Conservation (phyloP, 345 rosid genomes). For the Citrus medica region DNA sequence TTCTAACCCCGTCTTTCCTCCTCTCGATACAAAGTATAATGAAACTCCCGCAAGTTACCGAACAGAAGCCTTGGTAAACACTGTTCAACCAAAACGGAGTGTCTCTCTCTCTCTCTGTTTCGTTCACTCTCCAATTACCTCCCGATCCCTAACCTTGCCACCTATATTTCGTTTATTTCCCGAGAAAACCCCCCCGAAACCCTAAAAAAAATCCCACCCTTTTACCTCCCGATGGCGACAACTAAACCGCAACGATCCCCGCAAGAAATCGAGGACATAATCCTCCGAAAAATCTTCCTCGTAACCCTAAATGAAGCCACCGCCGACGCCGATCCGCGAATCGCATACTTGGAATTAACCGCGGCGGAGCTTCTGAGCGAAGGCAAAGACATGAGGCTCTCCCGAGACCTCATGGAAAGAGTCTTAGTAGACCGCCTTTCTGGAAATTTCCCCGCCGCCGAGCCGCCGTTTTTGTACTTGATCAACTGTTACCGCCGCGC, state of each 20-base stretch:
- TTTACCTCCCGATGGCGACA: conserved; percentile 46
- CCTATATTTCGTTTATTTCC: neutral
- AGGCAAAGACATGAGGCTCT: conserved; percentile 61
- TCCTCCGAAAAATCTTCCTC: conserved; percentile 75
- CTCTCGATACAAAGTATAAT: neutral
- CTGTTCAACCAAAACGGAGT: too few relatives aligned
- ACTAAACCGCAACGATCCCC: conserved; percentile 60
- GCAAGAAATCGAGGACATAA: conserved; percentile 81
- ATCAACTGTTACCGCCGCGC: conserved; percentile 79
- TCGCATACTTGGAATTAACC: conserved; percentile 68
- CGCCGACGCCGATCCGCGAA: conserved; percentile 39
- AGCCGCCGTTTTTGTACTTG: conserved; percentile 67
- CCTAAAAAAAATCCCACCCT: neutral
- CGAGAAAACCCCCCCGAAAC: neutral
- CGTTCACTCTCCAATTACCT: neutral
- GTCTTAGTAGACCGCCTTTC: conserved; percentile 80
- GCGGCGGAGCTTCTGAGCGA: conserved; percentile 98
- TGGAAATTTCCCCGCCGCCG: conserved; percentile 53
- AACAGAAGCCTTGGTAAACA: too few relatives aligned
- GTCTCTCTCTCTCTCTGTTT: neutral
- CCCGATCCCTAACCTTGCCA: neutral
- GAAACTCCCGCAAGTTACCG: too few relatives aligned
- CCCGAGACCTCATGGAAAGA: conserved; percentile 75
- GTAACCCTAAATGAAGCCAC: conserved; percentile 56
- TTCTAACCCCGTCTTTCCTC: neutral